Percentiles rank a stretch among this genome's conserved stretches.
Evolutionary conservation across 371 early-diverging fungal species (phyloP).

Genomic region (Parasitella parasitica): DNA sequence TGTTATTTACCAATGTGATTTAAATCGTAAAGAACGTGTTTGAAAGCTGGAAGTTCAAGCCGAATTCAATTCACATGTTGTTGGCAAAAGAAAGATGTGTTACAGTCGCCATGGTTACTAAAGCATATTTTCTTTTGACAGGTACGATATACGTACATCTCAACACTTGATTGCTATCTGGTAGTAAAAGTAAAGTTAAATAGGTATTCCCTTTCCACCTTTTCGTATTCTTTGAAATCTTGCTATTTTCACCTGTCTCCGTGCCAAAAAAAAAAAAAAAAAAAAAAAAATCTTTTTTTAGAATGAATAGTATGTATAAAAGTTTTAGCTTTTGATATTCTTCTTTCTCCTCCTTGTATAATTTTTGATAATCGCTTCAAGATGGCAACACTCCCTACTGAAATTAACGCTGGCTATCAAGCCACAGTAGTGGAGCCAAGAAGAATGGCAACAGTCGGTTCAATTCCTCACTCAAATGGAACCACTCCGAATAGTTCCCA

Average conservation of each 20-base stretch:
- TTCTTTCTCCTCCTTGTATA: not conserved
- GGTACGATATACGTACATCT: not conserved
- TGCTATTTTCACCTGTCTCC: not conserved
- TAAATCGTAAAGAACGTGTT: not conserved
- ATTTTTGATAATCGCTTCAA: not conserved
- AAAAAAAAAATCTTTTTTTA: not conserved
- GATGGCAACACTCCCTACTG: constrained; percentile 1
- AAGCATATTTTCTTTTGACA: not conserved
- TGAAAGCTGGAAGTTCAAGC: not conserved
- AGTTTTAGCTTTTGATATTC: not conserved
- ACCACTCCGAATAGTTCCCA: not conserved
- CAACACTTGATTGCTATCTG: too few relatives aligned
- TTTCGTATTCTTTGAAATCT: too few relatives aligned
- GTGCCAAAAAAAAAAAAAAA: not conserved
- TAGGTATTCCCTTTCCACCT: not conserved
- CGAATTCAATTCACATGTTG: too few relatives aligned
- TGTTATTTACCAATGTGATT: not conserved
- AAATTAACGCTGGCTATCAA: not conserved
- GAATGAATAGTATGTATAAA: not conserved
- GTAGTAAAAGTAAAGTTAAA: not conserved
- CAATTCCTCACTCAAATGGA: not conserved
- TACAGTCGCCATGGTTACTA: not conserved
- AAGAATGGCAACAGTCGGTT: not conserved
- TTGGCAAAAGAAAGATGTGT: too few relatives aligned
- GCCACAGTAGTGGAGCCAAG: not conserved